These are phyloP conservation scores for Backusella tarrabulga DNA, from an alignment of 192 early-diverging fungal genomes.

Conservation along the genomic window DNA sequence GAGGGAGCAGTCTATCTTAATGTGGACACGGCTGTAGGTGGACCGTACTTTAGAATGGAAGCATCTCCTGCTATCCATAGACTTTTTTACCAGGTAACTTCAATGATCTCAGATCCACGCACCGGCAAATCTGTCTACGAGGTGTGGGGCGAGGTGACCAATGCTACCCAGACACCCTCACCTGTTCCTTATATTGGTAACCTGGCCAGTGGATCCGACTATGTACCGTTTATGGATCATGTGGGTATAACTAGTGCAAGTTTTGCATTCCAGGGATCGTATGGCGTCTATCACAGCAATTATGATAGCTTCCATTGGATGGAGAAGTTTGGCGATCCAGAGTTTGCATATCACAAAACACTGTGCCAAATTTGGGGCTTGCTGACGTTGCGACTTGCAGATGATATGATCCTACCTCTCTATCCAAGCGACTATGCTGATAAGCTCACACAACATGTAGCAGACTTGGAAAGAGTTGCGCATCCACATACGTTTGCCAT, in stretches of 20 bases:
- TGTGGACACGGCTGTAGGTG: slow-evolving; percentile 54
- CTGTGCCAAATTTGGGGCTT: slow-evolving; percentile 47
- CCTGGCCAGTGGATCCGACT: slow-evolving; percentile 57
- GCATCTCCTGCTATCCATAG: slow-evolving; percentile 53
- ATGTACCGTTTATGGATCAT: slow-evolving; percentile 57
- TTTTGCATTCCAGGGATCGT: slow-evolving; percentile 47
- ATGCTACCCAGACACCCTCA: not conserved
- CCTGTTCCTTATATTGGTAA: slow-evolving; percentile 19
- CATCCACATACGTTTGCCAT: not conserved
- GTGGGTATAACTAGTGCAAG: slow-evolving; percentile 59
- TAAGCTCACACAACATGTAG: slow-evolving; percentile 36
- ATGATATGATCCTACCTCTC: slow-evolving; percentile 39
- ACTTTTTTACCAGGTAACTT: slow-evolving; percentile 50
- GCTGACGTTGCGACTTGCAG: slow-evolving; percentile 41
- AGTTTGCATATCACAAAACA: slow-evolving; percentile 49
- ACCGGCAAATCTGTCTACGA: slow-evolving; percentile 49
- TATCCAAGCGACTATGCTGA: slow-evolving; percentile 43
- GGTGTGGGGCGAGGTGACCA: slow-evolving; percentile 36
- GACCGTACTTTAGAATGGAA: slow-evolving; percentile 43
- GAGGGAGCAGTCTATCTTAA: slow-evolving; percentile 61
- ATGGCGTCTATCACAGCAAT: slow-evolving; percentile 65
- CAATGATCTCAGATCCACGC: slow-evolving; percentile 44
- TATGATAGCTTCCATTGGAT: slow-evolving; percentile 63
- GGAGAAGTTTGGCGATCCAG: slow-evolving; percentile 55
- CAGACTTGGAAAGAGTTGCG: not conserved